These are phyloP conservation scores for Claviceps digitariae DNA, from an alignment of 2,329 filamentous ascomycete genomes.

Conservation along the genomic window DNA sequence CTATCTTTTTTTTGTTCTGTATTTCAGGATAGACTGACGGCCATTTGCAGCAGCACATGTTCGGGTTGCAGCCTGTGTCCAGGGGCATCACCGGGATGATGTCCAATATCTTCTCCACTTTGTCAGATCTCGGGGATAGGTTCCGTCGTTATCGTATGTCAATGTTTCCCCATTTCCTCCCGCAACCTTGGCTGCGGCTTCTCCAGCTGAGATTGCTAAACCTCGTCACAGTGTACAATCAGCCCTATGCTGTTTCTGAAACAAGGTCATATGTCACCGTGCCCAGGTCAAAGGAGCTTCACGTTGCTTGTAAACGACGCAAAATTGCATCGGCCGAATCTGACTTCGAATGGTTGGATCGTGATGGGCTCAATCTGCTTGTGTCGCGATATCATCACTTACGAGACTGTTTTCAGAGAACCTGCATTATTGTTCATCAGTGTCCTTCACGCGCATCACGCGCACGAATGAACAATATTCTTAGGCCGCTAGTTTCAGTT, in stretches of 20 bases:
- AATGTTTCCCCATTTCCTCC: neutral
- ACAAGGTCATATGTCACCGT: conserved; percentile 10
- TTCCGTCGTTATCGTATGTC: conserved; percentile 13
- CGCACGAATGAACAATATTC: conserved; percentile 13
- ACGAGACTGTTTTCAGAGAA: conserved; percentile 9
- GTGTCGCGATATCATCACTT: conserved; percentile 13
- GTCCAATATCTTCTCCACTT: conserved; percentile 12
- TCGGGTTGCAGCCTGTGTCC: conserved; percentile 8
- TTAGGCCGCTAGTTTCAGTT: conserved; percentile 11
- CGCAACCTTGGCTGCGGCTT: neutral
- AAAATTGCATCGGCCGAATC: conserved; percentile 12
- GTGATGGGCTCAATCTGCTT: conserved; percentile 10
- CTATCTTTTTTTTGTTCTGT: neutral
- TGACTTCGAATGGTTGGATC: conserved; percentile 15
- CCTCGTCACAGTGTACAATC: conserved; percentile 4
- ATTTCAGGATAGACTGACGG: neutral
- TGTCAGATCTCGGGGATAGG: conserved; percentile 15
- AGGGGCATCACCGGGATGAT: conserved; percentile 18
- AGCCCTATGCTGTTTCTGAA: conserved; percentile 14
- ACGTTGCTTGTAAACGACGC: conserved; percentile 15
- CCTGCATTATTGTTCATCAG: conserved; percentile 10
- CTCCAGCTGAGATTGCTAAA: neutral
- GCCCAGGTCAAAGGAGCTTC: conserved; percentile 1
- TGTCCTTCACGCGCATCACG: conserved; percentile 10
- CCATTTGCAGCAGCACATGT: conserved; percentile 11